Evolutionary conservation across 805 yeast species (phyloP).

Genomic region (Lachancea dasiensis): DNA sequence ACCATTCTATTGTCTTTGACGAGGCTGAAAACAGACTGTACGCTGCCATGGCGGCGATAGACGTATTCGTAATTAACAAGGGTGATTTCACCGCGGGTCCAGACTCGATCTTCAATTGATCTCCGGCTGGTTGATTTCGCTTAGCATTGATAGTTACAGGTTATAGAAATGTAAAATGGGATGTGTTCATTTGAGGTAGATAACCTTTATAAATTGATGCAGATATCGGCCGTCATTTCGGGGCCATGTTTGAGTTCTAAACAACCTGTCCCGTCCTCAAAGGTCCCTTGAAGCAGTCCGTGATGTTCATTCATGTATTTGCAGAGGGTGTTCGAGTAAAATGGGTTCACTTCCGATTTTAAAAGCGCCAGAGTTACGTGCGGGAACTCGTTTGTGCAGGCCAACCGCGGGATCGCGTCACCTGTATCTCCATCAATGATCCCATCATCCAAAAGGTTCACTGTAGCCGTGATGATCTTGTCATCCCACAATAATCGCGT

Average conservation of each 20-base stretch:
- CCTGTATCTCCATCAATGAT: constrained; percentile 12
- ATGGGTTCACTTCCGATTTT: constrained; percentile 40
- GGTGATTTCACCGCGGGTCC: constrained; percentile 44
- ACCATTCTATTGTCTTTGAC: constrained; percentile 78
- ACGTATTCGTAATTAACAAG: constrained; percentile 80
- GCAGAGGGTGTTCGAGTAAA: constrained; percentile 45
- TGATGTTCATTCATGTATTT: constrained; percentile 12
- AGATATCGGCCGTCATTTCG: constrained; percentile 16
- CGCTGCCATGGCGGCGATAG: constrained; percentile 92
- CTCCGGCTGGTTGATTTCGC: too few species aligned
- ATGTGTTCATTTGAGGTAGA: neutral
- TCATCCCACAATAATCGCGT: constrained; percentile 44
- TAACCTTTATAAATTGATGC: constrained; percentile 16
- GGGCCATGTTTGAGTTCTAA: constrained; percentile 12
- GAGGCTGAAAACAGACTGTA: constrained; percentile 96
- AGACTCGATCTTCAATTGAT: neutral
- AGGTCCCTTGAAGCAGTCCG: constrained; percentile 5
- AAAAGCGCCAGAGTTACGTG: constrained; percentile 75
- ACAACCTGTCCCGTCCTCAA: constrained; percentile 7
- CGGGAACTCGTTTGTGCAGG: constrained; percentile 39
- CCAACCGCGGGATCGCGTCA: constrained; percentile 15
- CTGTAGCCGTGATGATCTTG: constrained; percentile 33
- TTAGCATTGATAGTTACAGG: too few species aligned
- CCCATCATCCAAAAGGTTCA: constrained; percentile 6
- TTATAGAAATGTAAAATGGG: too few species aligned